Percentiles rank a stretch among this genome's conserved stretches.
These are phyloP conservation scores for Hevea brasiliensis DNA, from an alignment of 345 rosid genomes.

Conservation along the genomic window DNA sequence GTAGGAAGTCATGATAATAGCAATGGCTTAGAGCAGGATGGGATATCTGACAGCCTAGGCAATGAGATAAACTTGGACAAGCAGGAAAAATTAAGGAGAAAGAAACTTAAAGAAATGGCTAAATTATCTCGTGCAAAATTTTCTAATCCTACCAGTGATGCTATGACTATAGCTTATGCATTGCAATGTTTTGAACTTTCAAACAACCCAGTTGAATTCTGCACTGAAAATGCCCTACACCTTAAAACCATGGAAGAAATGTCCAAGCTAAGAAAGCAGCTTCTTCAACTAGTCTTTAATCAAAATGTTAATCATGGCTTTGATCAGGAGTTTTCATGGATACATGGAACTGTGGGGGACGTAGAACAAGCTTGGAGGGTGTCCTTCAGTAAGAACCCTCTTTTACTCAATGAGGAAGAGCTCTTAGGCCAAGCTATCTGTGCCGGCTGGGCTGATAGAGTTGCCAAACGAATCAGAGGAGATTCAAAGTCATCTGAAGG, in stretches of 20 bases:
- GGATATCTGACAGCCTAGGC: constrained; percentile 21
- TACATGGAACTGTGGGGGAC: constrained; percentile 58
- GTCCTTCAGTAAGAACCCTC: constrained; percentile 47
- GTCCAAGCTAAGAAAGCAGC: constrained; percentile 83
- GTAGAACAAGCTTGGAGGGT: constrained; percentile 71
- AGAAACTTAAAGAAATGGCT: constrained; percentile 53
- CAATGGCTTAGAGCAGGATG: constrained; percentile 32
- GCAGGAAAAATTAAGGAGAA: constrained; percentile 54
- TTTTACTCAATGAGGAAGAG: constrained; percentile 65
- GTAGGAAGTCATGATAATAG: constrained; percentile 39
- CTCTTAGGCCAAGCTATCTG: constrained; percentile 72
- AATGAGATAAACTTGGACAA: constrained; percentile 31
- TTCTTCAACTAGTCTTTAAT: constrained; percentile 65
- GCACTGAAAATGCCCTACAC: constrained; percentile 57
- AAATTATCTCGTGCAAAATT: constrained; percentile 59
- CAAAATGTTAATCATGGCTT: constrained; percentile 33
- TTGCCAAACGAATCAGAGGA: constrained; percentile 58
- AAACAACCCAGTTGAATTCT: constrained; percentile 42
- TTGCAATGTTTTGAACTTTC: constrained; percentile 75
- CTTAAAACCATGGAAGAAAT: constrained; percentile 89
- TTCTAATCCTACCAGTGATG: constrained; percentile 80
- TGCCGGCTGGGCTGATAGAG: constrained; percentile 97
- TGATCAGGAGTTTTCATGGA: constrained; percentile 65
- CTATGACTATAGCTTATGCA: constrained; percentile 66
- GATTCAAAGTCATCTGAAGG: constrained; percentile 30